Evolutionary conservation across 129 eudicot genomes (phyloP).

Genomic region (Chrysanthemum makinoi): DNA sequence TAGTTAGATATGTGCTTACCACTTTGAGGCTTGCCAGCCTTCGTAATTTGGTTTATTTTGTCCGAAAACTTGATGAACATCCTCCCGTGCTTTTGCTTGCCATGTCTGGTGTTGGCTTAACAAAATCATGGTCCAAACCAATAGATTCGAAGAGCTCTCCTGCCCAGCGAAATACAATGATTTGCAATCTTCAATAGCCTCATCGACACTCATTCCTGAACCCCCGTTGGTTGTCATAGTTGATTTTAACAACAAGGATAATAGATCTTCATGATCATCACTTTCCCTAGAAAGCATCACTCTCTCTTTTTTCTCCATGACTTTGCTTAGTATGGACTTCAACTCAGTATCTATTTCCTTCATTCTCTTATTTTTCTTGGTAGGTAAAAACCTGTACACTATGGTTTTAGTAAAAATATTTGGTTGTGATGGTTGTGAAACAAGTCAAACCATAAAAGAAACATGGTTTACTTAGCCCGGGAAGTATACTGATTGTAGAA

Average conservation of each 20-base stretch:
- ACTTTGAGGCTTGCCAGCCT: slow-evolving; percentile 55
- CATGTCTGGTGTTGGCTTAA: slow-evolving; percentile 58
- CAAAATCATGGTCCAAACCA: slow-evolving; percentile 69
- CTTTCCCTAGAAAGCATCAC: slow-evolving; percentile 31
- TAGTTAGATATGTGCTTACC: slow-evolving; percentile 38
- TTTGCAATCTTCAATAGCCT: slow-evolving; percentile 68
- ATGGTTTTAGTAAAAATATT: background rate
- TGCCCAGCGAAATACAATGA: slow-evolving; percentile 73
- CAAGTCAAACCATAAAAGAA: background rate
- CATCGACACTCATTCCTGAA: slow-evolving; percentile 42
- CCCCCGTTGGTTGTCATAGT: slow-evolving; percentile 33
- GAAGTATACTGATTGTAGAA: slow-evolving; percentile 53
- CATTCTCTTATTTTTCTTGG: slow-evolving; percentile 60
- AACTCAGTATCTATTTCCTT: slow-evolving; percentile 49
- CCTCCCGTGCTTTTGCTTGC: slow-evolving; percentile 62
- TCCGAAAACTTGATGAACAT: slow-evolving; percentile 49
- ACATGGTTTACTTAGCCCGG: slow-evolving; percentile 51
- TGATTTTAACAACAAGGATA: slow-evolving; percentile 46
- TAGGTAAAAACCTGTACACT: slow-evolving; percentile 58
- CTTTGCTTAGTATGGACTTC: slow-evolving; percentile 28
- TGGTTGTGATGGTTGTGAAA: background rate
- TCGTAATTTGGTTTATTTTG: slow-evolving; percentile 36
- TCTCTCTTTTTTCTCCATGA: slow-evolving; percentile 38
- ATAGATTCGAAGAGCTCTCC: slow-evolving; percentile 56
- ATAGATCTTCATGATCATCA: slow-evolving; percentile 36